Percentiles rank a stretch among this genome's conserved stretches.
Conservation (phyloP, 2,329 filamentous ascomycete species). For the Daldinia sp. region DNA sequence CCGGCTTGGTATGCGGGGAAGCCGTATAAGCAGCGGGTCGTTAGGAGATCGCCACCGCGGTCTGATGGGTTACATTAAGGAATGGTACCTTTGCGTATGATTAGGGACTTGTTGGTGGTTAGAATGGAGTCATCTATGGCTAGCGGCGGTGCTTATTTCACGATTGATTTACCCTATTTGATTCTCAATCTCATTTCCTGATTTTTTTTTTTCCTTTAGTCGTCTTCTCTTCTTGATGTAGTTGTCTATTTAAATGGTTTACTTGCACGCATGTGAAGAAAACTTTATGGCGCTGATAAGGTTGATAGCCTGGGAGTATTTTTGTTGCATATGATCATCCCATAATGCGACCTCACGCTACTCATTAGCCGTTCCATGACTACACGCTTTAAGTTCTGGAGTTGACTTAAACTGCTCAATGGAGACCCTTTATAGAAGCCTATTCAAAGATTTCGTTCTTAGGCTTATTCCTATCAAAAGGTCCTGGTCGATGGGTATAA, state of each 20-base stretch:
- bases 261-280: background rate
- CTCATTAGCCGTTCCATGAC: too few species aligned
- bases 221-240: background rate
- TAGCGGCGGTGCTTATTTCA: background rate
- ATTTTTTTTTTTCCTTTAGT: background rate
- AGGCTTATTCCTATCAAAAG: constrained; percentile 21
- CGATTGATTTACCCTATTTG: background rate
- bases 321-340: background rate
- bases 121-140: background rate
- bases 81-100: background rate
- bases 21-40: constrained; percentile 18
- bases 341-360: background rate
- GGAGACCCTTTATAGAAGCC: too few species aligned
- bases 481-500: constrained; percentile 37
- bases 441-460: too few species aligned
- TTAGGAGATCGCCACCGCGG: constrained; percentile 18
- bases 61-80: background rate
- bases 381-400: too few species aligned
- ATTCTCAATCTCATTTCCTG: background rate
- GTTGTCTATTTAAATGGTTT: background rate
- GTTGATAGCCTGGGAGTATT: background rate
- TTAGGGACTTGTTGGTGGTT: too few species aligned
- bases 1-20: constrained; percentile 26
- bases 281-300: too few species aligned
- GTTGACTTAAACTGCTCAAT: too few species aligned